Evolutionary conservation across 2,329 filamentous ascomycete species (phyloP), one percentile per base, ranked within the genome.

Genomic region (Ascosphaera aggregata): DNA sequence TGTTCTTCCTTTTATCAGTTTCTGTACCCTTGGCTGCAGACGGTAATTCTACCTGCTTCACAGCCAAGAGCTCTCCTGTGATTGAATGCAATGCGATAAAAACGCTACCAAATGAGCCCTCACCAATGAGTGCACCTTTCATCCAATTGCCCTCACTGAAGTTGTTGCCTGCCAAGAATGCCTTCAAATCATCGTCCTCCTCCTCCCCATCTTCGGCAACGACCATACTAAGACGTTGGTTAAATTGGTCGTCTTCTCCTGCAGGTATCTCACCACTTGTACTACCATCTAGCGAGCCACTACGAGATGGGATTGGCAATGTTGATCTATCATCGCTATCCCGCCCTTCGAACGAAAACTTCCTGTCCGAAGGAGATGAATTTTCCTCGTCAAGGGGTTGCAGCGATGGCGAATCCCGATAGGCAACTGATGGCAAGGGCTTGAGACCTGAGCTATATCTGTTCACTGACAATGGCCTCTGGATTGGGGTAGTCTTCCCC

Each of bases 131-230:
- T 22, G 86, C 85, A 52, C 89, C 89, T 64, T 95, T 94, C 84
- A 98, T 95, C 80, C 91, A 98, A 57, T 93, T 92, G 62, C 86
- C 80, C 45, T 93, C 85, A 46, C 91, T 85, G 74, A 89, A 95
- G 7, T 82, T 91, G 53, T 94, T 82, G 45, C 82, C 81, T 24
- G 82, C 75, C 32, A 95, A 66, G 65, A 94, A 94, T 51, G 85
- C 85, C 48, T 78, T 73, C 17, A 95, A 66, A 49, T 89, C 85
- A 51, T 85, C 80, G 49, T 95, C 86, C 4, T 74, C 73, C 49
- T 92, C 89, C 53, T 94, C 86, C 24, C 84, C 85, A 50, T 95
- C 86, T 48, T 91, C 80, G 13, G 78, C 79, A 31, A 94, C 70
- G 24, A 85, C 80, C 51, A 89, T 73, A 41, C 77, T 82, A 39